Percentiles rank a stretch among this genome's conserved stretches.
These are phyloP conservation scores for sunflower (Helianthus annuus) DNA, from an alignment of 129 eudicot species.

Conservation along the genomic window DNA sequence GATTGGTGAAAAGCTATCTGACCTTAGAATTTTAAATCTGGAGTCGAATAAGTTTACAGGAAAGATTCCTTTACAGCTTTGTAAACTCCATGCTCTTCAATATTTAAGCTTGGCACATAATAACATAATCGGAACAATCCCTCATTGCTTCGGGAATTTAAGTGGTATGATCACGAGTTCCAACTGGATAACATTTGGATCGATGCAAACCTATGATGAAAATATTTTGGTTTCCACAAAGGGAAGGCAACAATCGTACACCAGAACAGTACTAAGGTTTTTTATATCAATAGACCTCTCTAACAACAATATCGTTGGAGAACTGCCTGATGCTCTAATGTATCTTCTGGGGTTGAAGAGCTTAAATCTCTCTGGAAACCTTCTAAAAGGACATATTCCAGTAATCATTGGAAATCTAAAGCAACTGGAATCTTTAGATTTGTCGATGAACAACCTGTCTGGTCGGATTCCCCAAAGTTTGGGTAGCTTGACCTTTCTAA, in stretches of 20 bases:
- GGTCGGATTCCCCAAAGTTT: conserved; percentile 1
- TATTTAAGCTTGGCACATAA: background rate
- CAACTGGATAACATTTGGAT: too few species aligned
- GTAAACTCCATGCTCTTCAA: too few species aligned
- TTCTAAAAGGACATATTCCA: background rate
- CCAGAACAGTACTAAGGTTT: background rate
- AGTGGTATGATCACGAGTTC: background rate
- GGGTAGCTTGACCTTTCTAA: background rate
- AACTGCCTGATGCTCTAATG: background rate
- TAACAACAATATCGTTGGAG: background rate
- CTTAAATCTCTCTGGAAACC: conserved; percentile 3
- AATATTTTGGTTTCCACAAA: background rate
- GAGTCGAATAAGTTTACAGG: background rate
- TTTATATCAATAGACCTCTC: background rate
- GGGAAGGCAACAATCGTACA: background rate
- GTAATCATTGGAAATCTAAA: background rate
- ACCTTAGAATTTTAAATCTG: background rate
- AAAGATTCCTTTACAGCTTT: background rate
- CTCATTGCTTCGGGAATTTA: background rate
- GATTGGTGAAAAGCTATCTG: background rate
- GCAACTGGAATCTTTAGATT: background rate
- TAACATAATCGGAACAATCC: background rate
- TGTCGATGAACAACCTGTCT: background rate
- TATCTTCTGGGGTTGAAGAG: background rate
- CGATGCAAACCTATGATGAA: conserved; percentile 5